phyloP scores from a whole-genome alignment of 257 asterid species.

The Marsdenia floribunda region DNA sequence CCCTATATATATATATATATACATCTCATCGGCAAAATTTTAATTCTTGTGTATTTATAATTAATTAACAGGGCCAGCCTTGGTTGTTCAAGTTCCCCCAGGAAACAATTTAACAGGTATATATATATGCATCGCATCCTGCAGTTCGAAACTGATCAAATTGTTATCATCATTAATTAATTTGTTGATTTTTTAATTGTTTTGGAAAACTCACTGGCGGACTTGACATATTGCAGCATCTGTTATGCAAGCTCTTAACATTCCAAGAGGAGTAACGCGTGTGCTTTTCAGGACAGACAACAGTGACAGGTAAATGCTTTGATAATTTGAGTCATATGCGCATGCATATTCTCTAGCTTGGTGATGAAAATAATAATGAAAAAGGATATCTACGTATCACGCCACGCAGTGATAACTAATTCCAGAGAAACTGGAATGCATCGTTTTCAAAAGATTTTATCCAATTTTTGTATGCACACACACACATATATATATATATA shows the following conservation, averaged over 20 bases:
- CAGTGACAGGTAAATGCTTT: not conserved
- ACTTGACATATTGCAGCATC: not conserved
- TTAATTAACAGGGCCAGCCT: not conserved
- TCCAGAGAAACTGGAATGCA: too few relatives aligned
- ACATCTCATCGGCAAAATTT: too few relatives aligned
- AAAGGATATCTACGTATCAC: too few relatives aligned
- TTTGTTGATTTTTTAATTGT: not conserved
- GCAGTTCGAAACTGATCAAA: not conserved
- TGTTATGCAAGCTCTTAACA: constrained; percentile 9
- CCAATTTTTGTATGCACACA: too few relatives aligned
- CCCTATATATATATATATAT: too few relatives aligned
- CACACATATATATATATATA: too few relatives aligned
- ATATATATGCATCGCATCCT: not conserved
- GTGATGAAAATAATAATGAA: too few relatives aligned
- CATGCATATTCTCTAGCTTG: too few relatives aligned
- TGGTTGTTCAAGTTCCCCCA: not conserved
- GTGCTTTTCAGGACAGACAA: constrained; percentile 12
- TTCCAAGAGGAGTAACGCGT: constrained; percentile 14
- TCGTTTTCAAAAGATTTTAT: too few relatives aligned
- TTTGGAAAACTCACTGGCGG: not conserved
- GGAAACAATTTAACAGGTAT: constrained; percentile 1
- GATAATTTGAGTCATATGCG: too few relatives aligned
- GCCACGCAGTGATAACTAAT: too few relatives aligned
- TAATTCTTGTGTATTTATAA: not conserved
- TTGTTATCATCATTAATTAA: not conserved